Evolutionary conservation across 768 basidiomycete genomes (phyloP), one percentile per base, ranked within the genome.

Genomic region (Pleurotus salmoneostramineus): DNA sequence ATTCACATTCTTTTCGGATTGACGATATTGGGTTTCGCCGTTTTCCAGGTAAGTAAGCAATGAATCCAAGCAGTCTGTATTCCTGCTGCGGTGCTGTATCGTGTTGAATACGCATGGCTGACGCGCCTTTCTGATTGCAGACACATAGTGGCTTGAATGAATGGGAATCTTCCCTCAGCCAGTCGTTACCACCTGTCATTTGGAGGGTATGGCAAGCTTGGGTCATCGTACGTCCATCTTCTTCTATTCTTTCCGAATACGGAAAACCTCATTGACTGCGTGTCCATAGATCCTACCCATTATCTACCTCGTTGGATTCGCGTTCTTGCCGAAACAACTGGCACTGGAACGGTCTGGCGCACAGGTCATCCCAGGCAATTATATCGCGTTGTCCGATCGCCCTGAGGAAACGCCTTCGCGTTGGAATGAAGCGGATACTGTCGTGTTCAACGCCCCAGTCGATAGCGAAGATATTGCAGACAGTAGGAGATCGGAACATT

Each of bases 1-100:
- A 46, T 81, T 6, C 88, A 89, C 61, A 79, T 83, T 44, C 62
- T 71, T 6, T 62, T 84, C 0, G 88, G 87, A 0, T 60, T 87
- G 32, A 63, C 67, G 1, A 72, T 81, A 55, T 73, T 88, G 55
- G 69, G 64, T 3, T 62, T 83, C 3, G 77, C 85, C 8, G 81
- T 83, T 65, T 75, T 74, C 62, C 80, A 84, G 73, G 83, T 81
- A 43, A 6, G 27, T 17, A 27, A 42, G 5, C 21, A 15, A 45
- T 17, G 21, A 27, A 27, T 1, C 21, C 3, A 27, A 27, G 21
- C 21, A 27, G 21, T 27, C 21, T 14, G 37, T 49, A 33, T 10
- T 27, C 27, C 17, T 12, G 14, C 3, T 1, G 14, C 48, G 21
- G 6, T 49, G 14, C 17, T 31, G 21, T 31, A 14, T 14, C 17